Conservation (phyloP, 163 green algal species). For the Prototheca wickerhamii region DNA sequence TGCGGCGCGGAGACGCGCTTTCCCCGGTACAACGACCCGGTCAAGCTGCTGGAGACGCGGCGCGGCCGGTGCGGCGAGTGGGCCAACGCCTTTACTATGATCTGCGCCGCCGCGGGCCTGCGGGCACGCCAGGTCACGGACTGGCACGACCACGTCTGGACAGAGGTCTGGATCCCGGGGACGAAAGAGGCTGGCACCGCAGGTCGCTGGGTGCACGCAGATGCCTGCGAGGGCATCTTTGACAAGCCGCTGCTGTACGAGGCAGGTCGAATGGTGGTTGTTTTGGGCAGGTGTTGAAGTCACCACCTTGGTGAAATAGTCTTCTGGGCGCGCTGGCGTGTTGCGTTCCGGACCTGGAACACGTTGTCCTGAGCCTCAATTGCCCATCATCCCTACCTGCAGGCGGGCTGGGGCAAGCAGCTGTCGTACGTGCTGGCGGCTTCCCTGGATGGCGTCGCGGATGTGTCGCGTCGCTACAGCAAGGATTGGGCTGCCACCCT, state of each 20-base stretch:
- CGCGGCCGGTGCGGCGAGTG: conserved; percentile 63
- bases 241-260: conserved; percentile 82
- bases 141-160: conserved; percentile 77
- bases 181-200: neutral
- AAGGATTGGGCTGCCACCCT: conserved; percentile 5
- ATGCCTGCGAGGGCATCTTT: conserved; percentile 67
- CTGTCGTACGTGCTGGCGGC: conserved; percentile 69
- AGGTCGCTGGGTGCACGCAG: conserved; percentile 68
- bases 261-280: conserved; percentile 2
- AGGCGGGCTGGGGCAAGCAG: conserved; percentile 73
- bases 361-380: neutral
- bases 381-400: too few species aligned
- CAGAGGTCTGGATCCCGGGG: conserved; percentile 49
- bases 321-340: too few species aligned
- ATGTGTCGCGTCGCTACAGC: conserved; percentile 70
- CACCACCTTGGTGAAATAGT: too few species aligned
- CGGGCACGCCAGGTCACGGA: conserved; percentile 48
- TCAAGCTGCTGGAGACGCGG: conserved; percentile 58
- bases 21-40: conserved; percentile 59
- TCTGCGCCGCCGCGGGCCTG: conserved; percentile 43
- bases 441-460: conserved; percentile 36
- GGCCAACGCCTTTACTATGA: conserved; percentile 67
- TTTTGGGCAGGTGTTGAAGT: too few species aligned
- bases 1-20: conserved; percentile 32
- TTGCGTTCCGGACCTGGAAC: conserved; percentile 1